A percentile compares a stretch with the other conserved stretches of the same genome.
Conservation (phyloP, 345 rosid genomes). For the Camelina neglecta region DNA sequence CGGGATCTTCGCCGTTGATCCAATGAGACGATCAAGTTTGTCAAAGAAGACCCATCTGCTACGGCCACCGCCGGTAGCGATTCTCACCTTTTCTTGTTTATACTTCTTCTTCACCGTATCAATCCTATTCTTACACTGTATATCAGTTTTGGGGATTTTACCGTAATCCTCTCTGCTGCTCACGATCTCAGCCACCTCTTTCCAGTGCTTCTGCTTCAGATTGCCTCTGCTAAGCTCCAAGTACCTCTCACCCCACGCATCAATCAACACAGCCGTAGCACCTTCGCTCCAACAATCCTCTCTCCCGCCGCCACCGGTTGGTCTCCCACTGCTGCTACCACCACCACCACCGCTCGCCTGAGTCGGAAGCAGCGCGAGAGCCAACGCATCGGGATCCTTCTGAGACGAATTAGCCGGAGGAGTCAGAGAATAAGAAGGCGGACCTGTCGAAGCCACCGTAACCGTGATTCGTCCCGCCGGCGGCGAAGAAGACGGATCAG, state of each 20-base stretch:
- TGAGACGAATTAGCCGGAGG: slow-evolving; percentile 36
- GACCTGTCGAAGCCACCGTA: slow-evolving; percentile 51
- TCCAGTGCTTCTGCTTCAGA: slow-evolving; percentile 96
- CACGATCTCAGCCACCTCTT: slow-evolving; percentile 92
- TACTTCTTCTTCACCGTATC: slow-evolving; percentile 98
- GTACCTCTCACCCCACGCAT: slow-evolving; percentile 94
- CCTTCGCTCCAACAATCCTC: slow-evolving; percentile 99
- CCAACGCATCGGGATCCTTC: slow-evolving; percentile 43
- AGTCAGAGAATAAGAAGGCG: slow-evolving; percentile 46
- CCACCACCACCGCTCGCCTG: slow-evolving; percentile 45
- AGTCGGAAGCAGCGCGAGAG: slow-evolving; percentile 50
- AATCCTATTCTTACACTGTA: slow-evolving; percentile 96
- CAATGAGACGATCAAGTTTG: slow-evolving; percentile 66
- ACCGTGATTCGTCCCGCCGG: slow-evolving; percentile 56
- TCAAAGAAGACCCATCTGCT: slow-evolving; percentile 86
- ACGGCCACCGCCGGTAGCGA: slow-evolving; percentile 57
- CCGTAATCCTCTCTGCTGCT: slow-evolving; percentile 68
- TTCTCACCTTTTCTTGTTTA: slow-evolving; percentile 73
- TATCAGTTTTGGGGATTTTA: slow-evolving; percentile 76
- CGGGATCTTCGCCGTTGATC: slow-evolving; percentile 56
- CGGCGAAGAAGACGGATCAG: slow-evolving; percentile 43
- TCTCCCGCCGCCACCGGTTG: slow-evolving; percentile 63
- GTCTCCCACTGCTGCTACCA: slow-evolving; percentile 40
- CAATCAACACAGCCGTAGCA: slow-evolving; percentile 81
- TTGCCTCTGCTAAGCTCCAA: slow-evolving; percentile 93